A percentile compares a stretch with the other conserved stretches of the same genome.
Conservation (phyloP, 345 rosid genomes). For the Clarkia xantiana region DNA sequence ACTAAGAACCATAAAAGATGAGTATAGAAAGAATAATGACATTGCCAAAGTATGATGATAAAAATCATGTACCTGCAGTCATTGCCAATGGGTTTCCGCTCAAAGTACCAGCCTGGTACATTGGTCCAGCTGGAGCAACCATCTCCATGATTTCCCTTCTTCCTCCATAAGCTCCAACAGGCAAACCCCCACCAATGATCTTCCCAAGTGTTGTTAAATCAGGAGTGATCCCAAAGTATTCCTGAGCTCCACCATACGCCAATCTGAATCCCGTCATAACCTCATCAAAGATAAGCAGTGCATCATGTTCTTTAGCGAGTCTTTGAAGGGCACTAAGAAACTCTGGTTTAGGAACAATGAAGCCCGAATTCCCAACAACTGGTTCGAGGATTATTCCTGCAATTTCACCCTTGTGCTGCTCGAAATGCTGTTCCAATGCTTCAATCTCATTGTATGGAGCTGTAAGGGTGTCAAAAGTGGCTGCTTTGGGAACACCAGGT, state of each 20-base stretch:
- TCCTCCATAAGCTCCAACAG: conserved; percentile 94
- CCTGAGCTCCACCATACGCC: conserved; percentile 91
- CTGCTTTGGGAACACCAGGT: conserved; percentile 86
- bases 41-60: too few relatives aligned
- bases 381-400: conserved; percentile 81
- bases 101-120: conserved; percentile 96
- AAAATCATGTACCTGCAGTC: conserved; percentile 27
- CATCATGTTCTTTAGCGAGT: conserved; percentile 47
- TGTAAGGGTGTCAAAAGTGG: conserved; percentile 65
- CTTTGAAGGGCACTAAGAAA: conserved; percentile 48
- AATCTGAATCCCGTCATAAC: conserved; percentile 92
- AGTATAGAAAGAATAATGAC: too few relatives aligned
- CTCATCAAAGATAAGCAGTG: conserved; percentile 75
- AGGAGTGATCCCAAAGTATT: conserved; percentile 66
- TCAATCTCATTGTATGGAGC: conserved; percentile 58
- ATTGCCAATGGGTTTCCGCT: conserved; percentile 94
- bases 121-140: conserved; percentile 98
- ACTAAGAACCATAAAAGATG: too few relatives aligned
- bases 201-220: conserved; percentile 81
- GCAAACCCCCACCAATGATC: conserved; percentile 87
- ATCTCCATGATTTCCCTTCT: conserved; percentile 85
- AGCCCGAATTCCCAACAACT: conserved; percentile 87
- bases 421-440: conserved; percentile 49
- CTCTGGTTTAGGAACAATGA: conserved; percentile 49
- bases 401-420: conserved; percentile 54